Conservation (phyloP, 2,329 filamentous ascomycete species). For the Fusarium lyarnte region DNA sequence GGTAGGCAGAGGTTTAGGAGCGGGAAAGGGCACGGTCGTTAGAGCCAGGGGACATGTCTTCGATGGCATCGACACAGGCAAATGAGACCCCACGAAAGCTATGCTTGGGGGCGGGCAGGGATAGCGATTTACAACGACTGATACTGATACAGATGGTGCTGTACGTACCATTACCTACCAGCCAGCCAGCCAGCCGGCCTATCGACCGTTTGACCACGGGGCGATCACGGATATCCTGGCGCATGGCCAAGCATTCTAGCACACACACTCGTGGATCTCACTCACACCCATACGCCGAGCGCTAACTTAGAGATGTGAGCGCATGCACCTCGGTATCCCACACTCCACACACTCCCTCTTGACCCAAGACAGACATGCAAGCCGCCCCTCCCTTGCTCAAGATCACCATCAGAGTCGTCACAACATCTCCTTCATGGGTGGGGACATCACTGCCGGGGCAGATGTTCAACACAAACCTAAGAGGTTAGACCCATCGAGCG, state of each 20-base stretch:
- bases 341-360: conserved; percentile 14
- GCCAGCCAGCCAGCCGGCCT: conserved; percentile 14
- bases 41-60: conserved; percentile 18
- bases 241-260: conserved; percentile 36
- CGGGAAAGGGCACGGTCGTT: conserved; percentile 19
- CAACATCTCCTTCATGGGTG: conserved; percentile 32
- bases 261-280: conserved; percentile 40
- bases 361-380: conserved; percentile 19
- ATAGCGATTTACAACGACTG: conserved; percentile 30
- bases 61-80: conserved; percentile 33
- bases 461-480: conserved; percentile 30
- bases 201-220: conserved; percentile 45
- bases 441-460: conserved; percentile 40
- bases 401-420: conserved; percentile 40
- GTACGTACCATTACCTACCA: neutral
- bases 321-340: conserved; percentile 7
- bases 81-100: conserved; percentile 31
- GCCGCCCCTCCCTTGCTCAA: conserved; percentile 32
- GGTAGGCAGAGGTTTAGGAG: conserved; percentile 1
- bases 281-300: conserved; percentile 28
- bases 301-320: neutral
- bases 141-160: neutral
- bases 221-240: conserved; percentile 43
- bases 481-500: conserved; percentile 35
- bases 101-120: conserved; percentile 30